Conservation (phyloP, 495 filamentous ascomycete species). For the Pseudoneurospora amorphoporcata region DNA sequence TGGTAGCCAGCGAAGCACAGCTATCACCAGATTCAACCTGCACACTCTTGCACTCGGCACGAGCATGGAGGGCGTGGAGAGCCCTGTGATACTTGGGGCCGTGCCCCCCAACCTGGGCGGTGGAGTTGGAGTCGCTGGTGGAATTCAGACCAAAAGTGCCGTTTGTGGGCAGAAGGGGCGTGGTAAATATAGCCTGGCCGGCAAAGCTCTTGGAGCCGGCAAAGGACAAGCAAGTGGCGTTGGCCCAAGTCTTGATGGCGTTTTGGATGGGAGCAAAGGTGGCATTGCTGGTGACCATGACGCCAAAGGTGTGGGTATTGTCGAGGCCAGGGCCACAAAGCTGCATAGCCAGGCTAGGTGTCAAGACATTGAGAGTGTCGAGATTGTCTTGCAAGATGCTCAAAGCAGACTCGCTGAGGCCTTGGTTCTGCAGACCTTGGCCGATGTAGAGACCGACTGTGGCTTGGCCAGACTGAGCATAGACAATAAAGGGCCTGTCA, state of each 20-base stretch:
- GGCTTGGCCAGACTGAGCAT: constrained; percentile 4
- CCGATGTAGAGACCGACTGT: constrained; percentile 10
- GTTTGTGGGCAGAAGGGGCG: constrained; percentile 2
- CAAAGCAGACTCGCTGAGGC: constrained; percentile 15
- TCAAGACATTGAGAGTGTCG: constrained; percentile 5
- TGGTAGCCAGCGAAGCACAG: constrained; percentile 27
- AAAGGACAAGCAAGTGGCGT: constrained; percentile 24
- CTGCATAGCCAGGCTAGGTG: constrained; percentile 25
- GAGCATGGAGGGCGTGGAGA: not conserved
- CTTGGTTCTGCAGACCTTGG: constrained; percentile 19
- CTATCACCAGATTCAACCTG: constrained; percentile 24
- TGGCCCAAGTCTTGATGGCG: constrained; percentile 24
- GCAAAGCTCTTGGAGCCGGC: constrained; percentile 6
- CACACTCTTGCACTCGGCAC: constrained; percentile 9
- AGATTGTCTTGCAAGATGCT: constrained; percentile 9
- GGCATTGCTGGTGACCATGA: constrained; percentile 22
- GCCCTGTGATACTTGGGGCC: not conserved
- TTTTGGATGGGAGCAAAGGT: constrained; percentile 23
- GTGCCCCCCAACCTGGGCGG: not conserved
- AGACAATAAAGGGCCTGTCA: not conserved
- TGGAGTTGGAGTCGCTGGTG: too few species aligned
- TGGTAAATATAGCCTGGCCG: constrained; percentile 13
- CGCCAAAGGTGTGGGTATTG: constrained; percentile 23
- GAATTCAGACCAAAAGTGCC: not conserved
- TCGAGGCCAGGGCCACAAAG: constrained; percentile 20